Percentiles rank a stretch among this genome's conserved stretches.
Conservation (phyloP, 2,329 filamentous ascomycete genomes). For the Escovopsis weberi region DNA sequence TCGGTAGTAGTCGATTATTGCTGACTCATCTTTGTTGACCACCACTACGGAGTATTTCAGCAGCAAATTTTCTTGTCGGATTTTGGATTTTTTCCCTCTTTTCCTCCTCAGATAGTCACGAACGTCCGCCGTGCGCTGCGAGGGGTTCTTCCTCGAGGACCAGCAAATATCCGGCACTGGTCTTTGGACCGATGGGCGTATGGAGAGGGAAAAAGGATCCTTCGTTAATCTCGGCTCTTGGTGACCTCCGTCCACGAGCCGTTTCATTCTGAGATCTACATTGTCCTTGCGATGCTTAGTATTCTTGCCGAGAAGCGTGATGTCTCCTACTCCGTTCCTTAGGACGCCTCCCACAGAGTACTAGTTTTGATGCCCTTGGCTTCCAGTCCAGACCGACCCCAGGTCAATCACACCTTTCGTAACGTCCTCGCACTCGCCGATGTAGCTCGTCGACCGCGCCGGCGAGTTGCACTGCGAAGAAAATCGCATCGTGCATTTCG, state of each 20-base stretch:
- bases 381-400: too few species aligned
- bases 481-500: too few species aligned
- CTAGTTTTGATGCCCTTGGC: neutral
- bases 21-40: neutral
- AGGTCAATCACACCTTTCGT: too few species aligned
- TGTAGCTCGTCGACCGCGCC: too few species aligned
- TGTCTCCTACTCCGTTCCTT: neutral
- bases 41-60: neutral
- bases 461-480: too few species aligned
- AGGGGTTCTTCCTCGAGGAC: constrained; percentile 12
- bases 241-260: constrained; percentile 31
- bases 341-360: neutral
- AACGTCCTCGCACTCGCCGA: too few species aligned
- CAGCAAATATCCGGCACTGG: constrained; percentile 17
- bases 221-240: constrained; percentile 43
- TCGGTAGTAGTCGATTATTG: too few species aligned
- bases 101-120: constrained; percentile 35
- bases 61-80: neutral
- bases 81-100: constrained; percentile 10
- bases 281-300: constrained; percentile 10
- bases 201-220: constrained; percentile 35
- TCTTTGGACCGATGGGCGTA: constrained; percentile 24
- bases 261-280: constrained; percentile 49
- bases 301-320: neutral
- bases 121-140: constrained; percentile 25